phyloP scores from a whole-genome alignment of 129 eudicot species.

The Solidago caesia region DNA sequence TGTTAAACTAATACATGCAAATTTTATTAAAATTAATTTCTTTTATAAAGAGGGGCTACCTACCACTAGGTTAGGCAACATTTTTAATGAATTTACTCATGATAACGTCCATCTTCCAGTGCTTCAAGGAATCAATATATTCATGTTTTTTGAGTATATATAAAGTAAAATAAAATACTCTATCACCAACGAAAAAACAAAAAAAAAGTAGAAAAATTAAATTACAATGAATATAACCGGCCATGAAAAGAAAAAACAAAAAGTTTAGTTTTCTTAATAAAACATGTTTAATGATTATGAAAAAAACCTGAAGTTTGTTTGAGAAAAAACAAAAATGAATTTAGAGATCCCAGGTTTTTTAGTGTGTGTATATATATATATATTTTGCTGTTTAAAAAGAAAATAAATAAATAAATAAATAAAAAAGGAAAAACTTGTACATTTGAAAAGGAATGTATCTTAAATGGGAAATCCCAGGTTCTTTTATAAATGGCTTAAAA shows the following conservation, averaged over 20 bases:
- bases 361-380: too few relatives aligned
- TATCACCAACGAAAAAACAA: neutral
- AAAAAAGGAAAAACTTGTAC: neutral
- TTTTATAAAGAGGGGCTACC: conserved; percentile 13
- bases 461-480: neutral
- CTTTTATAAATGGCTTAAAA: neutral
- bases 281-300: neutral
- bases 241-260: too few relatives aligned
- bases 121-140: conserved; percentile 7
- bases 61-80: conserved; percentile 9
- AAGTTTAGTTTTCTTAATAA: too few relatives aligned
- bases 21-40: too few relatives aligned
- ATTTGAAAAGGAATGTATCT: neutral
- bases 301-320: neutral
- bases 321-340: too few relatives aligned
- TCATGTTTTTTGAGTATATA: neutral
- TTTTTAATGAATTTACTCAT: conserved; percentile 10
- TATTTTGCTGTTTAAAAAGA: too few relatives aligned
- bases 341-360: too few relatives aligned
- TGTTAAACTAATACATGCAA: neutral
- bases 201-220: neutral
- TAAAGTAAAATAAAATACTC: neutral
- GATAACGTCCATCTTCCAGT: conserved; percentile 11
- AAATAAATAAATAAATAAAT: too few relatives aligned
- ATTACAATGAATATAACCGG: too few relatives aligned